phyloP scores from a whole-genome alignment of 148 eudicot species.

The Talinum fruticosum region DNA sequence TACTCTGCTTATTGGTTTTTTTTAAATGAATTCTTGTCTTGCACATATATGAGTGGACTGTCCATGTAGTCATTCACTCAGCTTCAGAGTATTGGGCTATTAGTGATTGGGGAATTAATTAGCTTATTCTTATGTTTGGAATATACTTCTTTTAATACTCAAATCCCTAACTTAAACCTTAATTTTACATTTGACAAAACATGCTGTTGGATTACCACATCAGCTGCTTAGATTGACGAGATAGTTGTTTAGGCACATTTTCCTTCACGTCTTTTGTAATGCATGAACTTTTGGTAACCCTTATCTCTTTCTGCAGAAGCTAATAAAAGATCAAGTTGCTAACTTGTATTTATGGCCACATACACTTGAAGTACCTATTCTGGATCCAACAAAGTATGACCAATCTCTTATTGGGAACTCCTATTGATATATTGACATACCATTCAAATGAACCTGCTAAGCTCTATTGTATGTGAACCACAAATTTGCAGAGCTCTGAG shows the following conservation, averaged over 20 bases:
- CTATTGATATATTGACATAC: background rate
- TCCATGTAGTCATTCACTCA: too few relatives aligned
- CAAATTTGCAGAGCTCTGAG: conserved; percentile 59
- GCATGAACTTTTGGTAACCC: background rate
- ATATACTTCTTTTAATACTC: too few relatives aligned
- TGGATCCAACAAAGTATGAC: conserved; percentile 77
- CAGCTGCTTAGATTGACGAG: background rate
- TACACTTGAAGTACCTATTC: conserved; percentile 74
- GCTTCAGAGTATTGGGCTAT: too few relatives aligned
- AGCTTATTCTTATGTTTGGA: too few relatives aligned
- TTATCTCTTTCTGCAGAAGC: conserved; percentile 47
- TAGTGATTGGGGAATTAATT: too few relatives aligned
- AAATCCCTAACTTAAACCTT: too few relatives aligned
- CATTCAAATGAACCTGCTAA: background rate
- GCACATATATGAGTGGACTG: too few relatives aligned
- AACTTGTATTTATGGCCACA: conserved; percentile 96
- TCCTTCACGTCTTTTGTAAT: background rate
- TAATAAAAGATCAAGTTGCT: conserved; percentile 81
- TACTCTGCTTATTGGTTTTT: too few relatives aligned
- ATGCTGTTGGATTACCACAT: background rate
- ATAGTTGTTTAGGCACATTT: background rate
- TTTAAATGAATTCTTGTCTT: background rate
- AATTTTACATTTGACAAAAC: background rate
- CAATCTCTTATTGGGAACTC: background rate
- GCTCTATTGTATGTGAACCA: background rate